Base-by-base conservation (phyloP, 345 rosid species). In the Linum lewisii region DNA sequence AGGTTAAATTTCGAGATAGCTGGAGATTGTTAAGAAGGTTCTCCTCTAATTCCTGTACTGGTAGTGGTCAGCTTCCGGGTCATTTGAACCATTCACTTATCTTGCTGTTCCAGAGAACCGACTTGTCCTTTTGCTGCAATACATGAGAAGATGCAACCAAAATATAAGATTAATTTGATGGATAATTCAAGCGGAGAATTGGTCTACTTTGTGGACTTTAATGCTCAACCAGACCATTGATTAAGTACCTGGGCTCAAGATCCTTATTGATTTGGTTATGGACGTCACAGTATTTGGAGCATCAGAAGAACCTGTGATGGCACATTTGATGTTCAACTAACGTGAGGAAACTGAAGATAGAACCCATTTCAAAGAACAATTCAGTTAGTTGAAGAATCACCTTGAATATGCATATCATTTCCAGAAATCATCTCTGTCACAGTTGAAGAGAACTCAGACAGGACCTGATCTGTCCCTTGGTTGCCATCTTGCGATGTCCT, bases 261-360 rank as follows among this genome's bases (percentile, higher is more conserved):
- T 87, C 58, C 71, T 74, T 67, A 82, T 58, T 72, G 85, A 79
- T 73, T 84, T 84, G 57, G 87, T 78, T 64, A 78, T 59, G 38
- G 89, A 82, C 73, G 73, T 84, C 61, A 84, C 70, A 25, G 84
- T 69, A 58, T 89, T 78, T 63, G 64, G 49, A 22, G 78, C 23
- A 58, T 79, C 86, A 1, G 81, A 50, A 36, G 16, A 42, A 42
- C 87, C 91, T 87, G 82, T 50, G 69, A 59, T 2, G 62, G 57
- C 3, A 65, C 63, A 66, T 10, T 11, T 3, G 47, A 42, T 10
- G 47, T 51, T 34, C 23, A n/a, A n/a, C 24, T 18, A 37, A 38
- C 45, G 38, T 21, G 36, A 54, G 29, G 21, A 45, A 24, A 51
- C 26, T 38, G 2, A 53, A 20, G n/a, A n/a, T n/a, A n/a, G 55